Percentiles rank a stretch among this genome's conserved stretches.
Evolutionary conservation across 257 asterid species (phyloP).

Genomic region (Solanum habrochaites): DNA sequence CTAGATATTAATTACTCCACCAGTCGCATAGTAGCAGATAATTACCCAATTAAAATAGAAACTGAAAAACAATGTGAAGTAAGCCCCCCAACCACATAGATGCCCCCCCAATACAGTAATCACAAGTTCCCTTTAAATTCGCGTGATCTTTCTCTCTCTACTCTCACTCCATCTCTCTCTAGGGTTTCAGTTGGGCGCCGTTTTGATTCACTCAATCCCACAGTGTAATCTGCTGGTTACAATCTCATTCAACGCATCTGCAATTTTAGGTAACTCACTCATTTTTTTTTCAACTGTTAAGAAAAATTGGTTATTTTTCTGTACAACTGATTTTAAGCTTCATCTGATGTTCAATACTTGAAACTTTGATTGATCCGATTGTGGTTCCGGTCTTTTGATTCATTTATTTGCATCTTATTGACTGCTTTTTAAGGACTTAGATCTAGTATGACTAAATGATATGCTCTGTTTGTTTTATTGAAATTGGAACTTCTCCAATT

Average conservation of each 20-base stretch:
- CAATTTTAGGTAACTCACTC: not conserved
- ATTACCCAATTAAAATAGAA: not conserved
- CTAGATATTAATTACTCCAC: not conserved
- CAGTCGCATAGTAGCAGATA: not conserved
- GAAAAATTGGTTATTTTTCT: not conserved
- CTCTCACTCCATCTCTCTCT: not conserved
- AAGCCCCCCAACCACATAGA: no score
- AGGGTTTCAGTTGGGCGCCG: not conserved
- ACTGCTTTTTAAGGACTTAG: not conserved
- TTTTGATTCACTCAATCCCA: not conserved
- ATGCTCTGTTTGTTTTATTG: not conserved
- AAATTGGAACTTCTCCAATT: not conserved
- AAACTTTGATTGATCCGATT: not conserved
- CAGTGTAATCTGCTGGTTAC: not conserved
- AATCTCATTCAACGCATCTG: not conserved
- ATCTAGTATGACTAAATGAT: not conserved
- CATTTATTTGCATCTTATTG: not conserved
- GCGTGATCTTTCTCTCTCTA: not conserved
- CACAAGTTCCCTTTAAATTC: not conserved
- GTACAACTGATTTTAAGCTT: not conserved
- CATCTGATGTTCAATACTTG: not conserved
- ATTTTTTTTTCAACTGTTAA: not conserved
- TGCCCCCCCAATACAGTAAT: no score
- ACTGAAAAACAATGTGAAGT: not conserved
- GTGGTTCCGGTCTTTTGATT: not conserved